Base-by-base conservation (phyloP, 2,329 filamentous ascomycete species). In the Daldinia sp. region DNA sequence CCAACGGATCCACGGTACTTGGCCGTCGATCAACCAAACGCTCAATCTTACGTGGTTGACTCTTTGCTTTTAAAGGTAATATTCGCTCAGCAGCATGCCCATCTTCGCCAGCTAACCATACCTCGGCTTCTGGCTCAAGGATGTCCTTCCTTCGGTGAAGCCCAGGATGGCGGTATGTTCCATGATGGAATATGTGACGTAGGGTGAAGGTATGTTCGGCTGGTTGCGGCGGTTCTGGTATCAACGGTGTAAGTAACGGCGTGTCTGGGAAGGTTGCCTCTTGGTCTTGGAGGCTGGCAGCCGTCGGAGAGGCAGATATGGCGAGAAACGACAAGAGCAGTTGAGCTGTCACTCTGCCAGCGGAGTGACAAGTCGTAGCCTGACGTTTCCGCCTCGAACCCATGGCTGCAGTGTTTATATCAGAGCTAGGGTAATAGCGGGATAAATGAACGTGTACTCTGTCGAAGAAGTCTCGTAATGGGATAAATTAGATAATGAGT, bases 151-250 rank as follows among this genome's bases (percentile, higher is more conserved):
- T 90, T 65, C 91, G 87, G 79, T 98, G 93, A 15, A 98, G 87
- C 4, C 86, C 81, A 2, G 94, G 94, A 73, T 97, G 88, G 73
- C 87, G 83, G 79, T 95, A 88, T 44, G 93, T 92, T 65, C 95
- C 95, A 81, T 97, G 94, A 79, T 98, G 94, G 81, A 93, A 96
- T 76, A 98, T 90, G 81, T 99, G 95, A 75, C 93, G 90, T 63
- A 99, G 87, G 86, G 78, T 74, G 73, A 91, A 90, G 39, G 82
- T 81, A 74, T 90, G 88, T 7, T 89, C 84, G 20, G 84, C 83
- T 10, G 87, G 82, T 10, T 75, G 77, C 23, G 84, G 84, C 4
- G 82, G 75, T 63, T 86, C 83, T 39, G 83, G 82, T 60, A 80
- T 68, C 18, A 81, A 67, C 4, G 80, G 81, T 1, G 77, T 61